Conservation (phyloP, 2,329 filamentous ascomycete species). For the Phialocephala sp. region DNA sequence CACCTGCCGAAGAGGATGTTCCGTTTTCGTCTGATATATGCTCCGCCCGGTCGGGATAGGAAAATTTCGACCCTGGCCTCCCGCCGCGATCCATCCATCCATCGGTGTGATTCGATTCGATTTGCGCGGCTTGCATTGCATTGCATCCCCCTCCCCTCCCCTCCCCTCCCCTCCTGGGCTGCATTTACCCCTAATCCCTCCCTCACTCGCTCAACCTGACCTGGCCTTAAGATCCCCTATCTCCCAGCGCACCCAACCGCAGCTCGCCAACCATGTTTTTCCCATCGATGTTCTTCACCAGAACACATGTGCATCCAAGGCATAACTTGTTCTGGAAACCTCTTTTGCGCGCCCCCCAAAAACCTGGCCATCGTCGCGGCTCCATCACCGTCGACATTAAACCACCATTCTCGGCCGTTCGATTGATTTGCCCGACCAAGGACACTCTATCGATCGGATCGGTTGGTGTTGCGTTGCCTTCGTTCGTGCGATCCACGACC, state of each 20-base stretch:
- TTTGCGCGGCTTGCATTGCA: not conserved
- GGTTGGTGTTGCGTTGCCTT: not conserved
- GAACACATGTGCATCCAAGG: not conserved
- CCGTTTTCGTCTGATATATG: conserved; percentile 2
- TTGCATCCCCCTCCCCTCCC: too few species aligned
- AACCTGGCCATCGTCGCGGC: not conserved
- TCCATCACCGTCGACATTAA: not conserved
- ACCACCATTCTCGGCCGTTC: too few species aligned
- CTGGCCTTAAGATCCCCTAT: conserved; percentile 11
- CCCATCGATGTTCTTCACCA: not conserved
- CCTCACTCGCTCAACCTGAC: too few species aligned
- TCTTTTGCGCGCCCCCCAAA: not conserved
- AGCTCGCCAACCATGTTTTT: not conserved
- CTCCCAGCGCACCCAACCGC: conserved; percentile 1
- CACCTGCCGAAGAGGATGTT: not conserved
- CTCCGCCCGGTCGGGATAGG: not conserved
- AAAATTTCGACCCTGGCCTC: not conserved
- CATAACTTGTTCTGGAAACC: not conserved
- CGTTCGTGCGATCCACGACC: not conserved
- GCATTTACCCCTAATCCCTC: conserved; percentile 14
- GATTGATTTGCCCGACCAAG: not conserved
- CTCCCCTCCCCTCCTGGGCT: too few species aligned
- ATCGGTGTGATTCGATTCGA: not conserved
- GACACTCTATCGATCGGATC: not conserved
- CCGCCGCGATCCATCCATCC: not conserved